phyloP scores from a whole-genome alignment of 306 rosid species.

The Carpinus viminea region DNA sequence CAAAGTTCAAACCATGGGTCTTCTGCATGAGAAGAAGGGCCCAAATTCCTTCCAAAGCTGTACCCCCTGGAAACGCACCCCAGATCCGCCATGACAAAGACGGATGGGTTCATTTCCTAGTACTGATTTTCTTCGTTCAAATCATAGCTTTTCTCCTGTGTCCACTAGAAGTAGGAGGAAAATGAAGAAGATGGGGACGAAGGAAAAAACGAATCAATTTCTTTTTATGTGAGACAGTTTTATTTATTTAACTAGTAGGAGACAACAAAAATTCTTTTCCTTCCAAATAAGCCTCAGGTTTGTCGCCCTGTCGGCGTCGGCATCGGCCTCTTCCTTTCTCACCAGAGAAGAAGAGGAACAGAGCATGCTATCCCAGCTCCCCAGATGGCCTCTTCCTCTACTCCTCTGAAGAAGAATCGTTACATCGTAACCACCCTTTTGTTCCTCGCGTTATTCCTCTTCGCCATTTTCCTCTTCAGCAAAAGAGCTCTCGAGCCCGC shows the following conservation, averaged over 20 bases:
- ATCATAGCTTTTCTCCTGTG: too few species aligned
- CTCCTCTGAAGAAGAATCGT: conserved; percentile 36
- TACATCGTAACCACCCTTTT: conserved; percentile 42
- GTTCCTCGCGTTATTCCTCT: conserved; percentile 47
- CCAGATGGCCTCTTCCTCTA: conserved; percentile 35
- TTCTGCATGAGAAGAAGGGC: neutral
- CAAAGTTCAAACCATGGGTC: neutral
- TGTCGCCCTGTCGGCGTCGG: too few species aligned
- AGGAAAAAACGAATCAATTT: too few species aligned
- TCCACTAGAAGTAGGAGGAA: too few species aligned
- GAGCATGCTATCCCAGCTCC: conserved; percentile 6
- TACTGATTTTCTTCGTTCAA: too few species aligned
- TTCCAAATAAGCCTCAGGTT: neutral
- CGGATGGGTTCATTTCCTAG: too few species aligned
- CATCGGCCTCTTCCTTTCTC: neutral
- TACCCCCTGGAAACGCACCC: too few species aligned
- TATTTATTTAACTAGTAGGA: neutral
- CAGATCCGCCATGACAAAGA: too few species aligned
- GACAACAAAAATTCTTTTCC: neutral
- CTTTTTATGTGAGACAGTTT: neutral
- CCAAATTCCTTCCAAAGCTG: neutral
- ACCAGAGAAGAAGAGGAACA: neutral
- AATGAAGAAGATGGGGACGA: too few species aligned
- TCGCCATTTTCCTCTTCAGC: conserved; percentile 47
- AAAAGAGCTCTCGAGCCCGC: conserved; percentile 47